phyloP scores from a whole-genome alignment of 306 rosid species.

The Morella rubra region DNA sequence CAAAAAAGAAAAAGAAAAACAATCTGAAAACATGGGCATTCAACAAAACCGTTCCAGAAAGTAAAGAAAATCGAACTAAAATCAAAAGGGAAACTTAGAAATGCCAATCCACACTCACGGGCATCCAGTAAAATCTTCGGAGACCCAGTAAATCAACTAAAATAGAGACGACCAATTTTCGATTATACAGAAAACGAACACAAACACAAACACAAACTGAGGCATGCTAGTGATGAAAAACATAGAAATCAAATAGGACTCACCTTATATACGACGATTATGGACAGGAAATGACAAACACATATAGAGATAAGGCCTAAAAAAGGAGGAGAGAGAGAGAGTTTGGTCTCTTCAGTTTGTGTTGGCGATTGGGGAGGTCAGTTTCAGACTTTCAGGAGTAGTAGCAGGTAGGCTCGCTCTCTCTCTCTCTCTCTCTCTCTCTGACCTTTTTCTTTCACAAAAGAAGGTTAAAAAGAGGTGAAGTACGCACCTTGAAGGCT shows the following conservation, averaged over 20 bases:
- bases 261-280: slow-evolving; percentile 10
- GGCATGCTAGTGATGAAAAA: background rate
- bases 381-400: slow-evolving; percentile 4
- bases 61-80: background rate
- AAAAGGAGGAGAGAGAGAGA: background rate
- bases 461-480: slow-evolving; percentile 7
- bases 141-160: slow-evolving; percentile 13
- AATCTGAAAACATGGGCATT: slow-evolving; percentile 18
- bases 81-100: background rate
- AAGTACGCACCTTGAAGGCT: background rate
- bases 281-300: slow-evolving; percentile 6
- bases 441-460: background rate
- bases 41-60: background rate
- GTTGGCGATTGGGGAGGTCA: slow-evolving; percentile 27
- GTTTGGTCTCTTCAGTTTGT: slow-evolving; percentile 2
- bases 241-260: slow-evolving; percentile 2
- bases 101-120: slow-evolving; percentile 1
- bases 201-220: background rate
- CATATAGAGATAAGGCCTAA: slow-evolving; percentile 2
- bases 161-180: background rate
- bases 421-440: background rate
- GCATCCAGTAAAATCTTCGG: slow-evolving; percentile 5
- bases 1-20: background rate
- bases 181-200: background rate
- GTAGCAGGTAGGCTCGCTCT: slow-evolving; percentile 25